Evolutionary conservation across 768 basidiomycete genomes (phyloP).

Genomic region (Saitozyma podzolica): DNA sequence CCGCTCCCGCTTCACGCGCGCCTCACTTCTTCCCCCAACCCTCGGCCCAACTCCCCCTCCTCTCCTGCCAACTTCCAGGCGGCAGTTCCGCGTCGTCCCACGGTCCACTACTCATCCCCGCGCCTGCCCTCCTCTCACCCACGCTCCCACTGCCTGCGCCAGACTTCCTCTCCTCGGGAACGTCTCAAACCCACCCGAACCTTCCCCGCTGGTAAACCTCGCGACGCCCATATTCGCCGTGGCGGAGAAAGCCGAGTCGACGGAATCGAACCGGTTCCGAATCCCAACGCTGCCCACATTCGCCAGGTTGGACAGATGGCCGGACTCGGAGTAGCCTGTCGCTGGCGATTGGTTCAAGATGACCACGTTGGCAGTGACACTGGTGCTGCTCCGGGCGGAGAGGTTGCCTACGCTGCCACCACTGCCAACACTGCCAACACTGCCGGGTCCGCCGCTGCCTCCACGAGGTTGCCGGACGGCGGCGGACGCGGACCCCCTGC

Average conservation of each 20-base stretch:
- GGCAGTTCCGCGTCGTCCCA: not conserved
- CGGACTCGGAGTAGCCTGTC: too few species aligned
- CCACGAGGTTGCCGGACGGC: not conserved
- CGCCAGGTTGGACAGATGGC: too few species aligned
- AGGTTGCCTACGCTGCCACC: too few species aligned
- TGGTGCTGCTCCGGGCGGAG: too few species aligned
- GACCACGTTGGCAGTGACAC: too few species aligned
- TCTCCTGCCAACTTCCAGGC: conserved; percentile 22
- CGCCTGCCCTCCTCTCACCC: not conserved
- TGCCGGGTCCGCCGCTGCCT: conserved; percentile 3
- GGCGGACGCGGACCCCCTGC: conserved; percentile 2
- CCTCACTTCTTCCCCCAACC: conserved; percentile 15
- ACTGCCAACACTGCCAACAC: not conserved
- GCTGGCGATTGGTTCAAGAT: too few species aligned
- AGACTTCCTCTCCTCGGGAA: not conserved
- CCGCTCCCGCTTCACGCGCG: too few species aligned
- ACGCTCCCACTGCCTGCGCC: conserved; percentile 3
- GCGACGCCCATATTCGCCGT: not conserved
- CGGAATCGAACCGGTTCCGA: conserved; percentile 15
- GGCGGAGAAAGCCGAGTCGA: conserved; percentile 25
- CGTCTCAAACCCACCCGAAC: conserved; percentile 10
- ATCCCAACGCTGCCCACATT: too few species aligned
- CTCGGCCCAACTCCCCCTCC: conserved; percentile 42
- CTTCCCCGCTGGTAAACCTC: conserved; percentile 1
- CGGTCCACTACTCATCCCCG: not conserved